Base-by-base conservation (phyloP, 129 eudicot genomes). In the Chrysanthemum lavandulifolium region DNA sequence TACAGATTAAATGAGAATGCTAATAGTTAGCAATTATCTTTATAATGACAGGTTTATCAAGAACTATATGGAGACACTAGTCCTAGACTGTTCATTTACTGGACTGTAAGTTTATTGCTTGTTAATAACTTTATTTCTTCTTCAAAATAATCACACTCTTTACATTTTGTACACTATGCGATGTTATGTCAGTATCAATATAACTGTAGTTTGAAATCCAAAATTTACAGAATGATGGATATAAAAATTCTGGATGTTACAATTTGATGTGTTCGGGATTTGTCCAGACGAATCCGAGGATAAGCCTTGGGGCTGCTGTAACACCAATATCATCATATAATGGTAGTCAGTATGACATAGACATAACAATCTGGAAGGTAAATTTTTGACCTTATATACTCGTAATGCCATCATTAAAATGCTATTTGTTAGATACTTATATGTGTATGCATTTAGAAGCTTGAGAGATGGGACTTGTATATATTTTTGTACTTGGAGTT, bases 241-340 rank as follows among this genome's bases (percentile, higher is more conserved):
- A 90, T 79, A 89, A 75, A 69, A 81, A 88, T 3, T 13, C 19
- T 2, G 97, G 95, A 58, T 90, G 97, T 73, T 90, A 90, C 83
- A 87, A 90, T 77, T 79, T 90, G 89, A 77, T 90, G 3, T 90
- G 96, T 87, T 77, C 93, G 27, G 97, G 97, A 1, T 87, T 90
- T 65, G 89, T 87, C 51, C 97, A 90, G 69, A 90, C 91, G 0
- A 90, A 82, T 68, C 76, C 62, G 45, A 77, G 59, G 59, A 79
- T 90, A 57, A 88, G 91, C 21, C 85, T 90, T 21, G 97, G 97
- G 40, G 97, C 91, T 19, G 89, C 91, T 3, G 81, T 90, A 5
- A 78, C 87, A 67, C 97, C 97, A 53, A 72, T 77, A 7, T 90
- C 97, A 4, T 68, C 86, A 0, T 87, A 83, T 58, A 76, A 74